Percentiles rank a stretch among this genome's conserved stretches.
Conservation (phyloP, 306 rosid species). For the Vachellia collinsii region DNA sequence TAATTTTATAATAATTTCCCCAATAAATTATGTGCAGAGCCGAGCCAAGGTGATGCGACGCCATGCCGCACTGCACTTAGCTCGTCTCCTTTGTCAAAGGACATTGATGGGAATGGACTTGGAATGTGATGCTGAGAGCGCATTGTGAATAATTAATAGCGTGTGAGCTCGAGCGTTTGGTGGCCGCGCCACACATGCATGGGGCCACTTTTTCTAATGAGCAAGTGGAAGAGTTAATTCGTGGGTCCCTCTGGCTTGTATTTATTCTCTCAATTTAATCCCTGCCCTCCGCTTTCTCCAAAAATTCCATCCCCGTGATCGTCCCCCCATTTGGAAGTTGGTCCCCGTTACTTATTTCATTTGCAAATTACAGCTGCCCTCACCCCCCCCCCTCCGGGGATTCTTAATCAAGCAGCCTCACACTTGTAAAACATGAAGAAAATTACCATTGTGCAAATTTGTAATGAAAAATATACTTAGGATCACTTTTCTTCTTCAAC, state of each 20-base stretch:
- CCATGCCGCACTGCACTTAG: too few relatives aligned
- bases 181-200: not conserved
- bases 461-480: too few relatives aligned
- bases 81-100: too few relatives aligned
- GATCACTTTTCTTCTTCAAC: too few relatives aligned
- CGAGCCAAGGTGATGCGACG: too few relatives aligned
- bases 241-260: not conserved
- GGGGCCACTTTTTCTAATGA: not conserved
- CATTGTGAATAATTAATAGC: not conserved
- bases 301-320: not conserved
- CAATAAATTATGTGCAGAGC: too few relatives aligned
- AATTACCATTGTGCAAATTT: too few relatives aligned
- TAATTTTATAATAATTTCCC: too few relatives aligned
- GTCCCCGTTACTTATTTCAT: not conserved
- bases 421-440: too few relatives aligned
- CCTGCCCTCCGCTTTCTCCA: not conserved
- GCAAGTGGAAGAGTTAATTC: not conserved
- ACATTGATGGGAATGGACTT: not conserved
- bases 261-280: not conserved
- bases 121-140: not conserved
- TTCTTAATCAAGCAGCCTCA: too few relatives aligned
- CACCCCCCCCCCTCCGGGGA: too few relatives aligned
- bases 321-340: not conserved
- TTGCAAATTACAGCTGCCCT: not conserved
- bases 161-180: not conserved